phyloP scores from a whole-genome alignment of 2,329 filamentous ascomycete genomes.

The Ophiocordyceps camponoti-floridani region DNA sequence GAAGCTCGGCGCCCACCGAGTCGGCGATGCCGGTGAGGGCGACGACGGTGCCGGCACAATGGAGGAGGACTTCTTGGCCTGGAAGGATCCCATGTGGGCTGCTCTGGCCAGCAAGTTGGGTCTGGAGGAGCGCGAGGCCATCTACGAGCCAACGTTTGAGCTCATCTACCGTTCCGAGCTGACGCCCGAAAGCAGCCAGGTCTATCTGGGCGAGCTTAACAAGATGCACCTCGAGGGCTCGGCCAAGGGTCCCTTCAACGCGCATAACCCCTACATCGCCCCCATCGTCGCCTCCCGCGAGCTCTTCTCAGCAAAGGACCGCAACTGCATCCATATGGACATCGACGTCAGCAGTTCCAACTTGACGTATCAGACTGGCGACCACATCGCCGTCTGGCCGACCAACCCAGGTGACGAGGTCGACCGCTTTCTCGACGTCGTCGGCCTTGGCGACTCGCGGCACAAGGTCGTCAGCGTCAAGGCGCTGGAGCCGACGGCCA shows the following conservation, averaged over 20 bases:
- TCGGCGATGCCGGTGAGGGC: slow-evolving; percentile 82
- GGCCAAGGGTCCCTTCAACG: slow-evolving; percentile 79
- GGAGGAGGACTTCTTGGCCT: slow-evolving; percentile 97
- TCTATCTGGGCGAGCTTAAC: slow-evolving; percentile 93
- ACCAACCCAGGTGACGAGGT: slow-evolving; percentile 88
- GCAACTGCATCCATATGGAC: slow-evolving; percentile 95
- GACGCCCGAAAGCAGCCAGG: slow-evolving; percentile 55
- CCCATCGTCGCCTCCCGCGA: slow-evolving; percentile 84
- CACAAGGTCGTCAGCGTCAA: slow-evolving; percentile 76
- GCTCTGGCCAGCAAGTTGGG: slow-evolving; percentile 68
- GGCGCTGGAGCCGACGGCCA: slow-evolving; percentile 82
- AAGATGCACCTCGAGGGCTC: slow-evolving; percentile 81
- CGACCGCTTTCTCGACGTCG: slow-evolving; percentile 67
- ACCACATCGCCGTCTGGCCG: slow-evolving; percentile 95
- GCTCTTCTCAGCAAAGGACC: slow-evolving; percentile 72
- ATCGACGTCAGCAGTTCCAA: slow-evolving; percentile 81
- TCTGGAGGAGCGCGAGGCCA: slow-evolving; percentile 84
- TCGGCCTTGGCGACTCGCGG: slow-evolving; percentile 60
- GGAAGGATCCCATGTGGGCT: slow-evolving; percentile 99
- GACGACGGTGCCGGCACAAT: slow-evolving; percentile 97
- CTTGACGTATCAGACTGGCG: slow-evolving; percentile 84
- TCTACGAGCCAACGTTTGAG: slow-evolving; percentile 85
- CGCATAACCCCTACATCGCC: slow-evolving; percentile 93
- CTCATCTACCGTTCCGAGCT: slow-evolving; percentile 62
- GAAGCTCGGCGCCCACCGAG: slow-evolving; percentile 67